A percentile compares a stretch with the other conserved stretches of the same genome.
Evolutionary conservation across 2,329 filamentous ascomycete genomes (phyloP).

Genomic region (Cordyceps tenuipes): DNA sequence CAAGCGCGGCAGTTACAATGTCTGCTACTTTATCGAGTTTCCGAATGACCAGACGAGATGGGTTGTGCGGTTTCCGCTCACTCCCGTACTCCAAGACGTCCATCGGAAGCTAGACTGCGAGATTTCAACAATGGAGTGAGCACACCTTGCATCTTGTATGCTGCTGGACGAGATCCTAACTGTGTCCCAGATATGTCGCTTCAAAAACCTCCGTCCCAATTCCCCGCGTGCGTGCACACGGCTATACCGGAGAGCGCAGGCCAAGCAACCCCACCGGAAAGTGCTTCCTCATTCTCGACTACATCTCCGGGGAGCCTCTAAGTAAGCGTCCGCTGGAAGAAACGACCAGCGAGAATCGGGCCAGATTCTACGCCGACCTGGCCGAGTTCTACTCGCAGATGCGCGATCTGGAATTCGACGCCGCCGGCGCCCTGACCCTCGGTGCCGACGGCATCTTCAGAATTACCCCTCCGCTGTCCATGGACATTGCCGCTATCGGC

Average conservation of each 20-base stretch:
- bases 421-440: neutral
- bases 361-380: neutral
- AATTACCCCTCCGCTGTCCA: neutral
- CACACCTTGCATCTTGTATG: neutral
- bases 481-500: neutral
- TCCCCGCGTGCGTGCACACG: neutral
- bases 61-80: constrained; percentile 8
- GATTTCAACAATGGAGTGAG: constrained; percentile 8
- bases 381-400: constrained; percentile 4
- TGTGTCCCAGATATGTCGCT: neutral
- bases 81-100: neutral
- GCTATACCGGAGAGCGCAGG: neutral
- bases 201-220: neutral
- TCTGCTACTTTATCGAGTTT: constrained; percentile 6
- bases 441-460: neutral
- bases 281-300: constrained; percentile 3
- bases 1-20: constrained; percentile 1
- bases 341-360: neutral
- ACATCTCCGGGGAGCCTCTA: neutral
- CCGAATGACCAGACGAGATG: neutral
- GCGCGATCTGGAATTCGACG: constrained; percentile 2
- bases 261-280: neutral
- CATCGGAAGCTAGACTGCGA: constrained; percentile 2
- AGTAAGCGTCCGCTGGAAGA: neutral
- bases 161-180: neutral